Base-by-base conservation (phyloP, 257 asterid genomes). In the Coffea canephora region DNA sequence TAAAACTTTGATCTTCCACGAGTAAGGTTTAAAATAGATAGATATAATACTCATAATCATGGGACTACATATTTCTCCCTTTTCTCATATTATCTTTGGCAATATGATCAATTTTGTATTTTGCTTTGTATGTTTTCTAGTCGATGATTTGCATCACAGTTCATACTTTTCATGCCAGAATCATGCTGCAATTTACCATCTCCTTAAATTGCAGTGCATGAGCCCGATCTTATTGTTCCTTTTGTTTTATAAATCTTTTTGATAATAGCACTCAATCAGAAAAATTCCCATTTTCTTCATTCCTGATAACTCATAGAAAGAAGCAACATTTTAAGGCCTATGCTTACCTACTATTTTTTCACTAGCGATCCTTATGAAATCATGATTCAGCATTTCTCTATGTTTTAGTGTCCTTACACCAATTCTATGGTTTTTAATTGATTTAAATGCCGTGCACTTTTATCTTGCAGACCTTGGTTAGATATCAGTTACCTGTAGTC, bases 401-500 rank as follows among this genome's bases (percentile, higher is more conserved):
- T 13, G 39, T 25, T 9, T 27, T 31, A 1, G 13, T 43, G 27
- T 43, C 43, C 39, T 31, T 31, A 31, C 12, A 16, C 34, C 78
- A 75, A 23, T 13, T 45, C 41, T 74, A 27, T 70, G 25, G 25
- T 27, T 7, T 15, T 36, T 73, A 25, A 7, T 18, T 31, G 43
- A 50, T 65, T 4, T 27, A n/a, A 25, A 25, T 62, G 69, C 50
- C 41, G 19, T 59, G n/a, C 31, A 55, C 61, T 77, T 82, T 45
- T 69, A 43, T 73, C 43, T 69, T 78, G 74, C 80, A 93, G 98
- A 91, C 98, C 5, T 84, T 95, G 83, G 93, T 93, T 52, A 89
- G 97, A 48, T 95, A 95, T 77, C 95, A 93, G 83, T 85, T 95
- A 79, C 97, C 98, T 6, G 98, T 95, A 82, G 97, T 95, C 83